A percentile compares a stretch with the other conserved stretches of the same genome.
phyloP scores from a whole-genome alignment of 2,329 filamentous ascomycete species.

The Aspergillus sp. region DNA sequence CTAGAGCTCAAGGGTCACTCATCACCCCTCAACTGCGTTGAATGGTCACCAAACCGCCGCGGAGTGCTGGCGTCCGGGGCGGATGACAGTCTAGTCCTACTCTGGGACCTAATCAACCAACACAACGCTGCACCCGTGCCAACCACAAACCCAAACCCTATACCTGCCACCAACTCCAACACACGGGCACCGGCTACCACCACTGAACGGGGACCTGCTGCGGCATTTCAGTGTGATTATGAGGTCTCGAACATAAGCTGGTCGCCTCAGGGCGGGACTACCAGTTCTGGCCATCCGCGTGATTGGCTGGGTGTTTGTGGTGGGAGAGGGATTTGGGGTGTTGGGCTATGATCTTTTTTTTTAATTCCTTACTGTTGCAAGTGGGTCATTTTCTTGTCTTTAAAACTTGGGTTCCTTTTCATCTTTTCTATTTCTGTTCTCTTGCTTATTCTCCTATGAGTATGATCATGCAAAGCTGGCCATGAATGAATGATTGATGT shows the following conservation, averaged over 20 bases:
- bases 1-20: constrained; percentile 87
- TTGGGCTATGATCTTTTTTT: constrained; percentile 25
- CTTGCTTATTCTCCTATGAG: not conserved
- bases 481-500: constrained; percentile 29
- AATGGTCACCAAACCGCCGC: constrained; percentile 85
- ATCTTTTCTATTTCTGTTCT: not conserved
- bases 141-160: constrained; percentile 26
- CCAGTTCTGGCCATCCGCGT: constrained; percentile 24
- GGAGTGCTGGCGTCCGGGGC: constrained; percentile 86
- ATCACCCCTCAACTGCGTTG: constrained; percentile 80
- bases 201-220: constrained; percentile 38
- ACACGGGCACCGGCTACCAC: constrained; percentile 39
- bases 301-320: constrained; percentile 42
- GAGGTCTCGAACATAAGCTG: constrained; percentile 44
- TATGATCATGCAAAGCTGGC: constrained; percentile 3
- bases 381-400: not conserved
- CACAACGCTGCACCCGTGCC: constrained; percentile 44
- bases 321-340: constrained; percentile 40
- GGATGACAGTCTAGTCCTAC: constrained; percentile 82
- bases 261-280: constrained; percentile 38
- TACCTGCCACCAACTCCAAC: constrained; percentile 23
- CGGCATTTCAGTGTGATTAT: constrained; percentile 41
- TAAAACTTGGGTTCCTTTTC: not conserved
- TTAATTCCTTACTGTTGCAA: no score
- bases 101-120: constrained; percentile 85